These are phyloP conservation scores for Phytophthora vignae DNA, from an alignment of 352 stramenopile species.

Conservation along the genomic window DNA sequence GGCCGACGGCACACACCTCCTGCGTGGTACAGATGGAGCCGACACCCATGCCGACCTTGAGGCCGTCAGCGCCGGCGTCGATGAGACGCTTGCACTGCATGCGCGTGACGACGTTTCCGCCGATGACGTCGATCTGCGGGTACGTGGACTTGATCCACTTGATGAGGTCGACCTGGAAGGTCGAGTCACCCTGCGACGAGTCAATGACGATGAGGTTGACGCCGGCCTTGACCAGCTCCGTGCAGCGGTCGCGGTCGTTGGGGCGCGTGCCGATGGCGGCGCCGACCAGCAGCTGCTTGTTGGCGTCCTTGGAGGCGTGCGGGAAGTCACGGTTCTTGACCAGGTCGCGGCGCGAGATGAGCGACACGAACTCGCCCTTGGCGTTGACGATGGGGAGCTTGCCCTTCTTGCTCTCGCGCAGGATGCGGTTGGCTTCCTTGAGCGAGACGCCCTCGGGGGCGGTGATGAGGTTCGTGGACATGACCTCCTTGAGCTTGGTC, in stretches of 20 bases:
- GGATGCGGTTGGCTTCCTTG: slow-evolving; percentile 97
- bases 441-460: slow-evolving; percentile 96
- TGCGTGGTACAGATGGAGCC: slow-evolving; percentile 99
- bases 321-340: slow-evolving; percentile 99
- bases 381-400: slow-evolving; percentile 99
- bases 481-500: slow-evolving; percentile 88
- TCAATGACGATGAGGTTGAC: slow-evolving; percentile 99
- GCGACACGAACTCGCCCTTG: slow-evolving; percentile 97
- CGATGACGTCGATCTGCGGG: slow-evolving; percentile 98
- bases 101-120: slow-evolving; percentile 99
- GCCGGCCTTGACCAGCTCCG: slow-evolving; percentile 93
- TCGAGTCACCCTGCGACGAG: slow-evolving; percentile 99
- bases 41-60: slow-evolving; percentile 99
- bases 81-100: slow-evolving; percentile 99
- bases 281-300: slow-evolving; percentile 98
- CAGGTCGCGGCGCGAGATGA: slow-evolving; percentile 98
- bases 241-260: slow-evolving; percentile 95
- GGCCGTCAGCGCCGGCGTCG: slow-evolving; percentile 97
- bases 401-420: slow-evolving; percentile 99
- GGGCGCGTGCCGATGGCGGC: slow-evolving; percentile 98
- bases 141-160: slow-evolving; percentile 97
- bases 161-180: slow-evolving; percentile 91
- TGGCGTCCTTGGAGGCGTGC: slow-evolving; percentile 96
- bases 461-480: slow-evolving; percentile 93
- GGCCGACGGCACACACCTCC: slow-evolving; percentile 98